A percentile compares a stretch with the other conserved stretches of the same genome.
phyloP scores from a whole-genome alignment of 2,329 filamentous ascomycete species.

The Microcera coccophila region DNA sequence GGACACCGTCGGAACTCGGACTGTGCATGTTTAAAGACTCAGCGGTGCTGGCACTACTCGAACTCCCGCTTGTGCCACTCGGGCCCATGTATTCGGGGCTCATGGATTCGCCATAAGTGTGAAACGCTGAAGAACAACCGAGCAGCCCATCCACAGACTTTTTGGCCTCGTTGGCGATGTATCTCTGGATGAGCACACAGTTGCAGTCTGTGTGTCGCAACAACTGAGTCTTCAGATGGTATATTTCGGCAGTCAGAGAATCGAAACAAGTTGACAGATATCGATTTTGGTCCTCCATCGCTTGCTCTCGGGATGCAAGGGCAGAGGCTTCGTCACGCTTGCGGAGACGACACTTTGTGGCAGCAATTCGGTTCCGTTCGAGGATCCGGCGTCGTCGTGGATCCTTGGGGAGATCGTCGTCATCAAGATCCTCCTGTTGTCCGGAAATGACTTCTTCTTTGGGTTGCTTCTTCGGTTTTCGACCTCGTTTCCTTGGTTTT shows the following conservation, averaged over 20 bases:
- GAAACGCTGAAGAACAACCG: slow-evolving; percentile 15
- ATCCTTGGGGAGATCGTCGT: slow-evolving; percentile 20
- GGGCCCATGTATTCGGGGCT: slow-evolving; percentile 18
- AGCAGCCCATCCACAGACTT: slow-evolving; percentile 26
- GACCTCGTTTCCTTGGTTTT: slow-evolving; percentile 24
- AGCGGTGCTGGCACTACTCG: slow-evolving; percentile 20
- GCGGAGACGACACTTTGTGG: slow-evolving; percentile 30
- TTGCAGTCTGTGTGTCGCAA: slow-evolving; percentile 30
- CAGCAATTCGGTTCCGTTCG: slow-evolving; percentile 32
- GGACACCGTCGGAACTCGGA: slow-evolving; percentile 18
- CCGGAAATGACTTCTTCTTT: slow-evolving; percentile 10
- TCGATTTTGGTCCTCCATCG: slow-evolving; percentile 29
- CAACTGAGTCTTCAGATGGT: slow-evolving; percentile 29
- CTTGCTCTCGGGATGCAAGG: slow-evolving; percentile 26
- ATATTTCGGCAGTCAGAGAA: slow-evolving; percentile 26
- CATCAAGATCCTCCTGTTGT: slow-evolving; percentile 17
- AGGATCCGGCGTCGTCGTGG: slow-evolving; percentile 25
- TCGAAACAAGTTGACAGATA: slow-evolving; percentile 27
- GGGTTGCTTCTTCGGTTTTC: slow-evolving; percentile 21
- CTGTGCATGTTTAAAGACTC: slow-evolving; percentile 23
- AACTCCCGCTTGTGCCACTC: no score
- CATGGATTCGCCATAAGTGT: slow-evolving; percentile 9
- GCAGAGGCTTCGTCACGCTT: slow-evolving; percentile 31
- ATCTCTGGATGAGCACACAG: slow-evolving; percentile 30
- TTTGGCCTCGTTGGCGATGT: slow-evolving; percentile 30